Evolutionary conservation across 1,284 basidiomycete species (phyloP), one percentile per base, ranked within the genome.

Genomic region (Pseudozyma hubeiensis): DNA sequence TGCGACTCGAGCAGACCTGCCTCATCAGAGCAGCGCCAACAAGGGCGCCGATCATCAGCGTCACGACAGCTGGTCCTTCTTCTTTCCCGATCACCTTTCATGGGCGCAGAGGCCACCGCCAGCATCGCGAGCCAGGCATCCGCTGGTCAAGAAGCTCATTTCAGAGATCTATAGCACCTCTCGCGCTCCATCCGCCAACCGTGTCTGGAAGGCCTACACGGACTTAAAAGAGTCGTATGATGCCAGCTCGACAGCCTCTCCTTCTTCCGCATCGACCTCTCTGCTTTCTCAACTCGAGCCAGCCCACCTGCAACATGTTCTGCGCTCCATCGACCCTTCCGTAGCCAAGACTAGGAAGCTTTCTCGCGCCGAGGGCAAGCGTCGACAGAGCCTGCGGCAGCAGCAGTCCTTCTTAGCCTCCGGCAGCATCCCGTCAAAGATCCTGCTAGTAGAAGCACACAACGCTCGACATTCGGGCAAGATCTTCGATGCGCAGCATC

Each of bases 201-300:
- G 63, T 7, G 75, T 69, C 7, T 79, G 77, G 77, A 66, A 57
- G 33, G 64, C 72, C 6, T 79, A 79, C 58, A 71, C 51, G 51
- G 65, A 61, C 11, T 46, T 79, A 9, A 65, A 71, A 24, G 65
- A 77, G 31, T 44, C 50, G 5, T 56, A 56, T 39, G 46, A 54
- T 16, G 39, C 73, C 52, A 30, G 50, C 24, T 10, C 37, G 2
- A 49, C 47, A 3, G 39, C 31, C 24, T 41, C 45, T 17, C 33
- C 53, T 7, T 64, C 70, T 13, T 48, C 62, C 7, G 30, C 50
- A 4, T 53, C 57, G n/a, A 44, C 57, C 40, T 64, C 69, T 3
- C 55, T 77, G n/a, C 50, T 74, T 24, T 57, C 51, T 13, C 64
- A 72, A 34, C 63, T 79, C 9, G 62, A 65, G 17, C 62, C 69